phyloP scores from a whole-genome alignment of 306 rosid species.

The Trifolium fragiferum region DNA sequence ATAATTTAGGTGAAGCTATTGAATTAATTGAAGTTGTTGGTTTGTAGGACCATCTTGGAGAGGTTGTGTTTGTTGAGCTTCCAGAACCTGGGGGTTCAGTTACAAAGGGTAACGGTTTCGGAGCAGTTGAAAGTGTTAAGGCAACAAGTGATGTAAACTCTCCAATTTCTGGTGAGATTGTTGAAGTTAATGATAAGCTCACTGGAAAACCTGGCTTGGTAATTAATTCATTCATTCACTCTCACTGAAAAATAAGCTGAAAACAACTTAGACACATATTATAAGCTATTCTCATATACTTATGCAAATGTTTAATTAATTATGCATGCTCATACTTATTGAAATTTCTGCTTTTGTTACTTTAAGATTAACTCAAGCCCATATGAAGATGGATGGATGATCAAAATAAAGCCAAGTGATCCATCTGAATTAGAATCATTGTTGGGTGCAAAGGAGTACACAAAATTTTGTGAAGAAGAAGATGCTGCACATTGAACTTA shows the following conservation, averaged over 20 bases:
- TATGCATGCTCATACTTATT: not conserved
- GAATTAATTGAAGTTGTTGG: not conserved
- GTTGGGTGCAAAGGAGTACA: slow-evolving; percentile 78
- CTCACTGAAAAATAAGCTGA: not conserved
- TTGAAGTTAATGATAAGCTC: slow-evolving; percentile 82
- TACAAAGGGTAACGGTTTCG: slow-evolving; percentile 61
- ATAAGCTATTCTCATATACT: not conserved
- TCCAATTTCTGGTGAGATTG: slow-evolving; percentile 90
- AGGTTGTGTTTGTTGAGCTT: slow-evolving; percentile 92
- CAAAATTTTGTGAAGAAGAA: slow-evolving; percentile 85
- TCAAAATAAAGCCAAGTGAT: slow-evolving; percentile 81
- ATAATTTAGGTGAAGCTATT: not conserved
- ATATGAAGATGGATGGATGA: slow-evolving; percentile 95
- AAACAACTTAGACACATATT: not conserved
- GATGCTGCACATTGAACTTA: slow-evolving; percentile 68
- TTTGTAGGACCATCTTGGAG: slow-evolving; percentile 92
- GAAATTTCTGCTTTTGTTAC: not conserved
- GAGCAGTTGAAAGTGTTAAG: slow-evolving; percentile 97
- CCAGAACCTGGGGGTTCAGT: slow-evolving; percentile 74
- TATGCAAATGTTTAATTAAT: not conserved
- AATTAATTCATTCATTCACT: slow-evolving; percentile 18
- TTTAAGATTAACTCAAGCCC: slow-evolving; percentile 78
- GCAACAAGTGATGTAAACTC: slow-evolving; percentile 94
- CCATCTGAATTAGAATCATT: slow-evolving; percentile 70
- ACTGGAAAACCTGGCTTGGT: slow-evolving; percentile 79